Base-by-base conservation (phyloP, 345 rosid species). In the Heritiera fomes region DNA sequence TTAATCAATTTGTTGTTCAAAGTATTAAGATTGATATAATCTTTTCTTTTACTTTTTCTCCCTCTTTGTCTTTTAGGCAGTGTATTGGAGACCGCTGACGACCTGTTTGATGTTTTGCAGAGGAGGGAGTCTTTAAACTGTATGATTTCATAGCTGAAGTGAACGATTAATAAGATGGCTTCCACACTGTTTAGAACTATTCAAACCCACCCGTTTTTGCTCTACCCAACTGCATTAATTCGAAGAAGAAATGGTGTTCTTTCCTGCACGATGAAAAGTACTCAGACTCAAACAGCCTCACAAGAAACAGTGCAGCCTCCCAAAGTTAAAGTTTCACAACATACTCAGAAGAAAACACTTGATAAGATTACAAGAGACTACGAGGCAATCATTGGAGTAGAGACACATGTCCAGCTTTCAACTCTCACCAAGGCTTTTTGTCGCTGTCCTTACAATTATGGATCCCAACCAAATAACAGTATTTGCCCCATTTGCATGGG, bases 401-500 rank as follows among this genome's bases (percentile, higher is more conserved):
- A 94, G 89, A 95, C 98, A 49, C 98, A 95, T 67, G 97, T 93
- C 7, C 98, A 93, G 84, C 94, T 95, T 43, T 88, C 91, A 15
- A 95, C 98, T 23, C 82, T 82, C 70, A 89, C 98, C 78, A 95
- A 95, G 81, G 98, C 98, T 18, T 95, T 95, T 56, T 95, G 98
- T 50, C 32, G 88, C 52, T 95, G 98, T 72, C 95, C 97, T 53
- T 93, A 91, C 91, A 88, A 75, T 80, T 95, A 88, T 63, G 98
- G 98, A 17, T 87, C 90, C 32, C 84, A 80, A 32, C 95, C 98
- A n/a, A 95, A 93, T 81, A 84, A 93, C 49, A 86, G 85, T 56
- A 76, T 93, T 45, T 93, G 98, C 80, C 98, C 98, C 10, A 84
- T 95, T 53, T 95, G 98, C 87, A 90, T 95, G 98, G 98, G 98